Conservation (phyloP, 345 rosid genomes). For the Abelmoschus esculentus region DNA sequence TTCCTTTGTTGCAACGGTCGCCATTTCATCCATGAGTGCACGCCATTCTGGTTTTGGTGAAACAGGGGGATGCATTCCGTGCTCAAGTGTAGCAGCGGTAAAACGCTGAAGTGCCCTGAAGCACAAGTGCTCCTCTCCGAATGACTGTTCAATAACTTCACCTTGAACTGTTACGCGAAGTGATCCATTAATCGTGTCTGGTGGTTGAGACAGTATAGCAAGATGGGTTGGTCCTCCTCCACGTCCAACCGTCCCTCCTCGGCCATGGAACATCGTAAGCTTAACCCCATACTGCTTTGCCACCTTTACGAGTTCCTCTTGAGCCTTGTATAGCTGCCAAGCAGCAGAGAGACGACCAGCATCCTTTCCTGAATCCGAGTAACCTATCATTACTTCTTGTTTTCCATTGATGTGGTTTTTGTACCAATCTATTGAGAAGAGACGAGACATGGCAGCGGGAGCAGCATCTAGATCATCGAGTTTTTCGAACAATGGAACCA, state of each 20-base stretch:
- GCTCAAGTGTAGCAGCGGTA: conserved; percentile 93
- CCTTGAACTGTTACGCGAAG: conserved; percentile 94
- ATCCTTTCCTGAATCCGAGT: conserved; percentile 98
- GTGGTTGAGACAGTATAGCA: conserved; percentile 96
- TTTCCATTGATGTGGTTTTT: conserved; percentile 72
- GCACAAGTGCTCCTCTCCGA: conserved; percentile 89
- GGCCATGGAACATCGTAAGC: conserved; percentile 94
- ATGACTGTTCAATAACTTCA: conserved; percentile 87
- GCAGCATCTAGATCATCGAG: conserved; percentile 88
- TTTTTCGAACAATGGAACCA: conserved; percentile 92
- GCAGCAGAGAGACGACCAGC: conserved; percentile 96
- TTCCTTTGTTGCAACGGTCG: conserved; percentile 66
- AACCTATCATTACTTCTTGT: conserved; percentile 98
- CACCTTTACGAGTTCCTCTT: conserved; percentile 86
- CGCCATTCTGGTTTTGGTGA: conserved; percentile 99
- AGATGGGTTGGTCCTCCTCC: conserved; percentile 99
- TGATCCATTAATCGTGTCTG: conserved; percentile 84
- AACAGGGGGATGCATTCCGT: conserved; percentile 89
- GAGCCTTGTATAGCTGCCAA: conserved; percentile 90
- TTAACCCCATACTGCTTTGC: conserved; percentile 83
- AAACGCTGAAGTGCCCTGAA: conserved; percentile 93
- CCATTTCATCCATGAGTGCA: conserved; percentile 91
- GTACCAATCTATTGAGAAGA: conserved; percentile 96
- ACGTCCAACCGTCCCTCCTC: conserved; percentile 95
- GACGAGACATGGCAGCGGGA: conserved; percentile 85